These are phyloP conservation scores for Pulveroboletus ravenelii DNA, from an alignment of 768 basidiomycete species.

Conservation along the genomic window DNA sequence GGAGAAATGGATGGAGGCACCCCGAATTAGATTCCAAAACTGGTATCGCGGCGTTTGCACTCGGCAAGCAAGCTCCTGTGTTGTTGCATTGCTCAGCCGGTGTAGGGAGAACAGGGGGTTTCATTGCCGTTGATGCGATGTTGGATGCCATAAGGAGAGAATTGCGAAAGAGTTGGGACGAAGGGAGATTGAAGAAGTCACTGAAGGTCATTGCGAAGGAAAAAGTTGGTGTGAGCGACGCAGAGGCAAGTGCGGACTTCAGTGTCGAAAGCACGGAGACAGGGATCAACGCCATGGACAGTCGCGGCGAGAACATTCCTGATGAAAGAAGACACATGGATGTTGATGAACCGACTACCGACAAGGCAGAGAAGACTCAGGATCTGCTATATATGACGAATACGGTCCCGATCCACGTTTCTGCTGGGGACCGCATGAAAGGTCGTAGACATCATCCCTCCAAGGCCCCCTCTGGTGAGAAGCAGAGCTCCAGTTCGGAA, in stretches of 20 bases:
- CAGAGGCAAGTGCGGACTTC: conserved; percentile 2
- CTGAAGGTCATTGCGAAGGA: neutral
- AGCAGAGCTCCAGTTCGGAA: conserved; percentile 16
- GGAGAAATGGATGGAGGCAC: conserved; percentile 27
- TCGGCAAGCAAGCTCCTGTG: conserved; percentile 50
- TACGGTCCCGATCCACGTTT: conserved; percentile 25
- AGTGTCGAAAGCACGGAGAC: conserved; percentile 9
- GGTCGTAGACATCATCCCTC: conserved; percentile 8
- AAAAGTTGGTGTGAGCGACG: conserved; percentile 1
- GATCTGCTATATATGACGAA: conserved; percentile 9
- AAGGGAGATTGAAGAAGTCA: conserved; percentile 3
- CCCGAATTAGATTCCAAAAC: conserved; percentile 48
- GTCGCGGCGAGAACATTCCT: neutral
- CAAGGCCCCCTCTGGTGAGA: neutral
- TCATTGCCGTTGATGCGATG: conserved; percentile 85
- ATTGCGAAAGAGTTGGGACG: conserved; percentile 36
- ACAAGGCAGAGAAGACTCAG: neutral
- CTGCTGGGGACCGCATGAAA: conserved; percentile 27
- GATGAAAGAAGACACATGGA: conserved; percentile 19
- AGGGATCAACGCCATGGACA: conserved; percentile 2
- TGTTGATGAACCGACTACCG: conserved; percentile 20
- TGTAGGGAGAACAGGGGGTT: conserved; percentile 91
- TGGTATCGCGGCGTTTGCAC: conserved; percentile 52
- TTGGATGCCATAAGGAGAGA: conserved; percentile 69
- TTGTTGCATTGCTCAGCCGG: conserved; percentile 91